Evolutionary conservation across 768 basidiomycete genomes (phyloP).

Genomic region (Kwoniella botswanensis): DNA sequence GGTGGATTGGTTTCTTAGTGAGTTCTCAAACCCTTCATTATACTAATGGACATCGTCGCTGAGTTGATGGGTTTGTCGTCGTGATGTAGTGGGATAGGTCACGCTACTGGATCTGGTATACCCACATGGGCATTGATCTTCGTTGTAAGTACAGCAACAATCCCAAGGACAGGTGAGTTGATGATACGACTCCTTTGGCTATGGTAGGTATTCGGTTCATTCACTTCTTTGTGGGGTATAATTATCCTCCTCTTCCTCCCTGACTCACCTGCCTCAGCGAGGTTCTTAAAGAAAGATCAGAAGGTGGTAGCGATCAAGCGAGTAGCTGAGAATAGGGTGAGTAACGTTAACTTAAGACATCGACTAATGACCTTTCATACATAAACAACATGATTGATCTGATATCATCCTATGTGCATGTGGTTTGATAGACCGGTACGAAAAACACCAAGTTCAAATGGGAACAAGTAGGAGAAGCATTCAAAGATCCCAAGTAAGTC

Average conservation of each 20-base stretch:
- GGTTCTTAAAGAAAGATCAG: constrained; percentile 55
- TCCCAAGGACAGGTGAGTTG: not conserved
- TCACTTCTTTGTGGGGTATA: constrained; percentile 55
- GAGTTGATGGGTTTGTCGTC: constrained; percentile 4
- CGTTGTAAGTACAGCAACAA: constrained; percentile 16
- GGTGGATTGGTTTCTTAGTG: constrained; percentile 54
- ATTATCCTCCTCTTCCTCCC: constrained; percentile 58
- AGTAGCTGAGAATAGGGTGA: constrained; percentile 53
- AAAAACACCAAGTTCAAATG: constrained; percentile 60
- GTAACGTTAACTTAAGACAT: not conserved
- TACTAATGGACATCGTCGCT: not conserved
- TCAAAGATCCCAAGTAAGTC: constrained; percentile 55
- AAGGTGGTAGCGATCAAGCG: constrained; percentile 59
- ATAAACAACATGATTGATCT: no score
- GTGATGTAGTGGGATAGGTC: constrained; percentile 24
- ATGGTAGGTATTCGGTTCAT: constrained; percentile 50
- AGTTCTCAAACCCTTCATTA: constrained; percentile 9
- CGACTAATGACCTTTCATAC: no score
- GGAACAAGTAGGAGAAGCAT: constrained; percentile 56
- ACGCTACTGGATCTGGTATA: constrained; percentile 26
- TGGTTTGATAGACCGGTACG: constrained; percentile 40
- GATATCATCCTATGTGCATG: no score
- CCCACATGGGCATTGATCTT: constrained; percentile 55
- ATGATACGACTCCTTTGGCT: not conserved
- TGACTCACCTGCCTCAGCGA: constrained; percentile 57